These are phyloP conservation scores for Trichoderma sp. DNA, from an alignment of 2,329 filamentous ascomycete species.

Conservation along the genomic window DNA sequence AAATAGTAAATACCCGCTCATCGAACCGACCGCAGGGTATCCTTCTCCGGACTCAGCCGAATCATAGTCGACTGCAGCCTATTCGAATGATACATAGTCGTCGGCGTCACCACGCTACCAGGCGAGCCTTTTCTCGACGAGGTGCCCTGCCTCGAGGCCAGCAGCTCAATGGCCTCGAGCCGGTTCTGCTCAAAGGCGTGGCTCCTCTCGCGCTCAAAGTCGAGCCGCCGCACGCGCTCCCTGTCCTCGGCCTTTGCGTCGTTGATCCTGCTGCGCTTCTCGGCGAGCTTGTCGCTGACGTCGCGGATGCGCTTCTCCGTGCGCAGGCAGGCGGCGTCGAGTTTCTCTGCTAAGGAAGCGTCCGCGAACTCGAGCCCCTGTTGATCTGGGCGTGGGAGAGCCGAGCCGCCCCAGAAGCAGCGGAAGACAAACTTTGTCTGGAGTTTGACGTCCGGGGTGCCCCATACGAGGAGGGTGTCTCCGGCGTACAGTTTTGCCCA, in stretches of 20 bases:
- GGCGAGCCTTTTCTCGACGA: slow-evolving; percentile 33
- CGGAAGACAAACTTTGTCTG: slow-evolving; percentile 51
- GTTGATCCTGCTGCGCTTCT: slow-evolving; percentile 41
- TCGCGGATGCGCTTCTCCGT: slow-evolving; percentile 47
- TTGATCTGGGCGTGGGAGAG: slow-evolving; percentile 37
- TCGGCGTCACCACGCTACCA: slow-evolving; percentile 27
- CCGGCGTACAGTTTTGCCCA: slow-evolving; percentile 74
- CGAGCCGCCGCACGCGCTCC: slow-evolving; percentile 41
- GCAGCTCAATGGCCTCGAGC: slow-evolving; percentile 43
- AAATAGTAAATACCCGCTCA: background rate
- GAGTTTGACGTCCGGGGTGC: slow-evolving; percentile 41
- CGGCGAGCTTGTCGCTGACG: slow-evolving; percentile 36
- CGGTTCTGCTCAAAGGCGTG: slow-evolving; percentile 49
- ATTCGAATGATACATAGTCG: slow-evolving; percentile 11
- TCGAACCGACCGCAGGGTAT: slow-evolving; percentile 19
- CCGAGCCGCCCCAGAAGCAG: slow-evolving; percentile 57
- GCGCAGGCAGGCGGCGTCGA: slow-evolving; percentile 49
- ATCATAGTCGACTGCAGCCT: slow-evolving; percentile 23
- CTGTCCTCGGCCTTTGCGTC: slow-evolving; percentile 47
- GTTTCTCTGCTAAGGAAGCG: slow-evolving; percentile 40
- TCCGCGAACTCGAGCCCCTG: slow-evolving; percentile 37
- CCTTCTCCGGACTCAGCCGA: slow-evolving; percentile 28
- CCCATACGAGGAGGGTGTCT: slow-evolving; percentile 73
- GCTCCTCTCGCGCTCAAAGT: slow-evolving; percentile 49
- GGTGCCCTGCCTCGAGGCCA: slow-evolving; percentile 33